A percentile compares a stretch with the other conserved stretches of the same genome.
Conservation (phyloP, 768 basidiomycete species). For the Rhizopogon vinicolor region DNA sequence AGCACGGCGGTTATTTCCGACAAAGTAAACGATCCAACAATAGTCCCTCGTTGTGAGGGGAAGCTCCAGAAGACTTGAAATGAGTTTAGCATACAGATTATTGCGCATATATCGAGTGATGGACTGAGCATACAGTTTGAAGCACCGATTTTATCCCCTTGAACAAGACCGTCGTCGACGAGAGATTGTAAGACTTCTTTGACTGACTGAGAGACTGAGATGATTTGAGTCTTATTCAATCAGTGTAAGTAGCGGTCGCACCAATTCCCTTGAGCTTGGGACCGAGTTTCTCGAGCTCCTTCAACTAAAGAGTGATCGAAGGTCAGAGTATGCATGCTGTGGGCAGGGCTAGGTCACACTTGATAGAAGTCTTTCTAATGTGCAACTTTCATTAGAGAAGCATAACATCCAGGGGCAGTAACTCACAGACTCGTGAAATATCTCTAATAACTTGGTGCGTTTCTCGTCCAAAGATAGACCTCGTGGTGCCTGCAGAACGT, state of each 20-base stretch:
- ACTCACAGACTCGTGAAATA: constrained; percentile 85
- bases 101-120: constrained; percentile 18
- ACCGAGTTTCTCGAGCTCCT: constrained; percentile 87
- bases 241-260: constrained; percentile 24
- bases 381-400: not conserved
- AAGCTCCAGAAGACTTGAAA: constrained; percentile 90
- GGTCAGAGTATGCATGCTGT: not conserved
- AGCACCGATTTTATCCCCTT: constrained; percentile 89
- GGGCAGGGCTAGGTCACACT: constrained; percentile 24
- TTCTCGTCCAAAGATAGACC: constrained; percentile 91
- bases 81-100: not conserved
- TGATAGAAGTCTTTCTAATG: constrained; percentile 81
- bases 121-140: constrained; percentile 65
- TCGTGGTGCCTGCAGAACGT: constrained; percentile 56
- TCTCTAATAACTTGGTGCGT: constrained; percentile 81
- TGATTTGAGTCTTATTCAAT: not conserved
- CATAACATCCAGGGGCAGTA: not conserved
- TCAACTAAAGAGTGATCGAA: constrained; percentile 46
- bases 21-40: constrained; percentile 37
- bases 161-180: constrained; percentile 82
- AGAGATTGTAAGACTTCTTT: constrained; percentile 89
- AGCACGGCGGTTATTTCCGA: not conserved
- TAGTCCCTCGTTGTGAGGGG: constrained; percentile 80
- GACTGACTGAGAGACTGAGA: constrained; percentile 78
- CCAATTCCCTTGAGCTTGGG: constrained; percentile 91